phyloP scores from a whole-genome alignment of 2,329 filamentous ascomycete genomes.

The Pseudohalonectria lignicola region DNA sequence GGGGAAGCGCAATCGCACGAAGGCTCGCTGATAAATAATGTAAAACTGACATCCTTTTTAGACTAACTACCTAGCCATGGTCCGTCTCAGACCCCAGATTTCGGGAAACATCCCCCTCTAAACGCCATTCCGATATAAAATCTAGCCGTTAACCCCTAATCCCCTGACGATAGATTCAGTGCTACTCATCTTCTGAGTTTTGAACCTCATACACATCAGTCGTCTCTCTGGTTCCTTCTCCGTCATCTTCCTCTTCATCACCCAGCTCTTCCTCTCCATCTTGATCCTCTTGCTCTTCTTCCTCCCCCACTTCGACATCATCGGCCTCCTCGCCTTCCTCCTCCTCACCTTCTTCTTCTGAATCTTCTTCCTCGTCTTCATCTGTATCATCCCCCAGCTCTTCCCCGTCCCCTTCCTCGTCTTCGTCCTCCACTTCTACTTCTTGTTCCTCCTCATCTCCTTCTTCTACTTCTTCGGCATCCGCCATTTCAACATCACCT shows the following conservation, averaged over 20 bases:
- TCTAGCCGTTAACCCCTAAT: too few relatives aligned
- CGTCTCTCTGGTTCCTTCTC: conserved; percentile 9
- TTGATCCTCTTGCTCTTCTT: not conserved
- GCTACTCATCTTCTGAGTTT: too few relatives aligned
- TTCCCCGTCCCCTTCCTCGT: conserved; percentile 7
- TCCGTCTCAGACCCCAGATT: too few relatives aligned
- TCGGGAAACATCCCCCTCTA: too few relatives aligned
- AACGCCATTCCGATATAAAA: too few relatives aligned
- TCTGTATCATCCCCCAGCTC: conserved; percentile 6
- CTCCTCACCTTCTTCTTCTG: conserved; percentile 13
- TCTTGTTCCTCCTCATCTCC: conserved; percentile 11
- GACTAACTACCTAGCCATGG: too few relatives aligned
- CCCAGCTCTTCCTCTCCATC: not conserved
- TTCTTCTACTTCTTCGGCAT: conserved; percentile 7
- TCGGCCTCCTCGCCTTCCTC: conserved; percentile 7
- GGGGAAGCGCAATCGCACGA: too few relatives aligned
- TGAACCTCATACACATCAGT: too few relatives aligned
- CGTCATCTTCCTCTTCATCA: conserved; percentile 6
- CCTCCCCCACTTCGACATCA: conserved; percentile 6
- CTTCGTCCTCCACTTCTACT: conserved; percentile 11
- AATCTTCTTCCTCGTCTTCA: conserved; percentile 6
- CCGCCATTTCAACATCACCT: too few relatives aligned
- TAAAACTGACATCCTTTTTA: too few relatives aligned
- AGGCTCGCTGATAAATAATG: too few relatives aligned
- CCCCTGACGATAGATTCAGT: too few relatives aligned